Percentiles rank a stretch among this genome's conserved stretches.
Conservation (phyloP, 805 yeast genomes). For the Candida pseudoglaebosa region DNA sequence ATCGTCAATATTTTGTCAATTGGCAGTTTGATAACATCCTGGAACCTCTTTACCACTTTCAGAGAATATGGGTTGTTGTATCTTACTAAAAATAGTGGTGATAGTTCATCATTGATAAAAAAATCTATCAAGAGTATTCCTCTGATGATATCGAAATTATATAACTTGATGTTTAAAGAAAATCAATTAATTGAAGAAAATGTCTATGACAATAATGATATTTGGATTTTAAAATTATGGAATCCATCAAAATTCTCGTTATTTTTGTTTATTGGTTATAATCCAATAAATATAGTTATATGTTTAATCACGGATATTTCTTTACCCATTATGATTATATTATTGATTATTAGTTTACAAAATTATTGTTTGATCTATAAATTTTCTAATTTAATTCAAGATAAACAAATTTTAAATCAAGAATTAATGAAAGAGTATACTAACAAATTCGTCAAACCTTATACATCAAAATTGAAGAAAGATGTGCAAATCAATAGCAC, state of each 20-base stretch:
- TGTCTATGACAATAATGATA: conserved; percentile 26
- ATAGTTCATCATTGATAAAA: conserved; percentile 19
- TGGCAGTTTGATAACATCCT: conserved; percentile 3
- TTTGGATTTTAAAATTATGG: conserved; percentile 65
- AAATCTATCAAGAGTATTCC: conserved; percentile 4
- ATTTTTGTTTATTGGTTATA: conserved; percentile 47
- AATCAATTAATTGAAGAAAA: conserved; percentile 10
- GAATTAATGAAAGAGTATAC: conserved; percentile 64
- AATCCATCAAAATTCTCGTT: conserved; percentile 58
- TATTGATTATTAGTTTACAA: conserved; percentile 23
- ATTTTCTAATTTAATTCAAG: conserved; percentile 48
- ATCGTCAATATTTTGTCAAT: conserved; percentile 3
- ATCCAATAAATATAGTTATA: conserved; percentile 52
- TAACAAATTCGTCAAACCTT: conserved; percentile 58
- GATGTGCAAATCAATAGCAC: conserved; percentile 65
- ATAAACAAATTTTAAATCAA: conserved; percentile 55
- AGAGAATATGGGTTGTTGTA: conserved; percentile 32
- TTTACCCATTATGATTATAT: conserved; percentile 28
- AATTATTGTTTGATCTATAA: conserved; percentile 38
- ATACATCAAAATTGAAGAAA: conserved; percentile 44
- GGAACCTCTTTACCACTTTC: conserved; percentile 11
- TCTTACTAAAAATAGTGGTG: conserved; percentile 18
- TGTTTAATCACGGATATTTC: conserved; percentile 20
- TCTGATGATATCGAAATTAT: conserved; percentile 1
- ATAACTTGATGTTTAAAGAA: not conserved